Base-by-base conservation (phyloP, 805 yeast species). In the Myxozyma neglecta region DNA sequence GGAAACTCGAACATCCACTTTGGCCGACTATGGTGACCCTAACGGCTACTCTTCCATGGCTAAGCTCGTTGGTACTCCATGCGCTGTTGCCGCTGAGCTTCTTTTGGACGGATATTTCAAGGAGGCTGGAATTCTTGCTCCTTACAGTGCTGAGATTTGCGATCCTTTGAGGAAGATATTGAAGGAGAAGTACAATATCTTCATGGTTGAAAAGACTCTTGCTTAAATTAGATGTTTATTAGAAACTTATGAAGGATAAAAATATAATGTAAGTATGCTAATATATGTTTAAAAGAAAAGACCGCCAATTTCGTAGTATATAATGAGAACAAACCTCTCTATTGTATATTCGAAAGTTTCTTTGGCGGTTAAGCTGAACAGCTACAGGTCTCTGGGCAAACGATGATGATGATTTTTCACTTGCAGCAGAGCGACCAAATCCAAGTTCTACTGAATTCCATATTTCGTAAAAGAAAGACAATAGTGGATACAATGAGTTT, bases 21-120 rank as follows among this genome's bases (percentile, higher is more conserved):
- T 94, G 74, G 93, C 92, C 42, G 97, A 91, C 77, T 90, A 89
- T 77, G 99, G 99, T 80, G 86, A 83, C 69, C 80, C 81, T 58
- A 90, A 92, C 64, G 93, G 94, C 58, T 94, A 93, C 86, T 88
- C 96, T 45, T 92, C 98, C 40, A 94, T 94, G 99, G 99, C 99
- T 69, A 92, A 93, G 76, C 84, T 90, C 68, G 99, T 94, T 59
- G 99, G 99, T 81, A 93, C 91, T 67, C 99, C 99, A 69, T 93
- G 97, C 79, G 97, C 97, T 58, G 96, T 94, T 75, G 99, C 98
- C 36, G 82, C 88, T 62, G 85, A 85, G 79, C 87, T 89, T 77
- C 88, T 94, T 66, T 82, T 94, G 71, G 85, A 88, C 69, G 97
- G 97, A 68, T 84, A 86, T 60, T 81, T 85, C 71, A 63, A 55